Evolutionary conservation across 2,329 filamentous ascomycete species (phyloP).

Genomic region (Harringtonia lauricola): DNA sequence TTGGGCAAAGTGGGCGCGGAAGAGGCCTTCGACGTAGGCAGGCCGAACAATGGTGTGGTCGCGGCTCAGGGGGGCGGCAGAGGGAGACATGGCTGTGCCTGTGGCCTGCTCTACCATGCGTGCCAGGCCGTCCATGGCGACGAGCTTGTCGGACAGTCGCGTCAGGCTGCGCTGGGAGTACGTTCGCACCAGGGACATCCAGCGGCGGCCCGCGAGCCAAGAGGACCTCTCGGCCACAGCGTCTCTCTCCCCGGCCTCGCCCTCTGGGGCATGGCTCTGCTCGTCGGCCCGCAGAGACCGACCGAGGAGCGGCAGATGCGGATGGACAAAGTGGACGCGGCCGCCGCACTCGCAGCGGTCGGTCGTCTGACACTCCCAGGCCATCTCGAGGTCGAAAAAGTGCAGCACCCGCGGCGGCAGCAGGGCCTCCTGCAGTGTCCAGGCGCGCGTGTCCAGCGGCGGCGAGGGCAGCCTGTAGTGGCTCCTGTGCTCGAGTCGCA

Average conservation of each 20-base stretch:
- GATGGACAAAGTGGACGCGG: background rate
- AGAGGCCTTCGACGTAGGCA: constrained; percentile 4
- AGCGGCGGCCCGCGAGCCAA: background rate
- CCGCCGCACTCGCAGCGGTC: constrained; percentile 2
- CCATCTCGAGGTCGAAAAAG: background rate
- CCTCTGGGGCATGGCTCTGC: background rate
- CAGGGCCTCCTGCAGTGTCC: no score
- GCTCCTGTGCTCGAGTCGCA: no score
- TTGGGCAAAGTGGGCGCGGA: constrained; percentile 1
- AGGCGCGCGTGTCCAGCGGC: no score
- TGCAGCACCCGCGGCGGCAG: no score
- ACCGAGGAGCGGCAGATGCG: constrained; percentile 4
- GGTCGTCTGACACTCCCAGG: constrained; percentile 5
- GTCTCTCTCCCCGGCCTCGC: background rate
- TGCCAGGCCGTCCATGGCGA: constrained; percentile 6
- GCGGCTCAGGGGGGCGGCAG: background rate
- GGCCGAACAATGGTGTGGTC: constrained; percentile 2
- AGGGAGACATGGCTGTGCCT: background rate
- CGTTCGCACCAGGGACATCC: constrained; percentile 3
- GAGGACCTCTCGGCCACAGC: no score
- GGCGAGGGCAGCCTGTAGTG: no score
- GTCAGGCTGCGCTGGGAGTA: constrained; percentile 6
- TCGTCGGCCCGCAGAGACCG: background rate
- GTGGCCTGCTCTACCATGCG: constrained; percentile 1
- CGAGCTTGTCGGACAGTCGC: constrained; percentile 6